Evolutionary conservation across 1,139 yeast species (phyloP), one percentile per base, ranked within the genome.

Genomic region (Candida neerlandica): DNA sequence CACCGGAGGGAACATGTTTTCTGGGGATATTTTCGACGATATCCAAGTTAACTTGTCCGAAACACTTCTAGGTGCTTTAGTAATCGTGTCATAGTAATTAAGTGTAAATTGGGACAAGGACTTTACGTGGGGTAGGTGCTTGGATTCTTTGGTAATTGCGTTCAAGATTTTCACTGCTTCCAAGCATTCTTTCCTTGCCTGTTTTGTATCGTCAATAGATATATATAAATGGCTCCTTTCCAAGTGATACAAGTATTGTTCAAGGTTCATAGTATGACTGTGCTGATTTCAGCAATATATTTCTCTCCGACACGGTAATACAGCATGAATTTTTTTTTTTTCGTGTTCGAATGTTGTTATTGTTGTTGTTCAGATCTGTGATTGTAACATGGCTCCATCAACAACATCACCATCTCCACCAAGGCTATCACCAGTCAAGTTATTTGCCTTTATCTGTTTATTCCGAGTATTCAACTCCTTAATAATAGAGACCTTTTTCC

Each of bases 401-500:
- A n/a, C 37, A 14, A n/a, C 29, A 39, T 23, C 16, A 21, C 19
- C 30, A n/a, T 11, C 26, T 12, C 12, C 37, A 34, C 23, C 39
- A 33, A 11, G 27, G 27, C 47, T 32, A 44, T 44, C 47, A 5
- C 38, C 46, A 15, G 12, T 26, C 4, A 38, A 45, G 26, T 21
- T 55, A 38, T 49, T 54, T 27, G n/a, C 39, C 9, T 18, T 48
- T 9, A 51, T 57, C 7, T 53, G 55, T 34, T 3, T 43, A n/a
- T 39, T 57, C 26, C 45, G 60, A 33, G 55, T 86, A 4, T 34
- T 82, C 58, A 91, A 91, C 65, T 80, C 96, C 0, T 64, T 89
- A 23, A 65, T 83, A 0, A 78, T 82, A 5, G 66, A 65, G 51
- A 90, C 98, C 0, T 95, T 84, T 63, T 94, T 94, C 69, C 99